A percentile compares a stretch with the other conserved stretches of the same genome.
Conservation (phyloP, 2,329 filamentous ascomycete genomes). For the Ophiostoma novo-ulmi region DNA sequence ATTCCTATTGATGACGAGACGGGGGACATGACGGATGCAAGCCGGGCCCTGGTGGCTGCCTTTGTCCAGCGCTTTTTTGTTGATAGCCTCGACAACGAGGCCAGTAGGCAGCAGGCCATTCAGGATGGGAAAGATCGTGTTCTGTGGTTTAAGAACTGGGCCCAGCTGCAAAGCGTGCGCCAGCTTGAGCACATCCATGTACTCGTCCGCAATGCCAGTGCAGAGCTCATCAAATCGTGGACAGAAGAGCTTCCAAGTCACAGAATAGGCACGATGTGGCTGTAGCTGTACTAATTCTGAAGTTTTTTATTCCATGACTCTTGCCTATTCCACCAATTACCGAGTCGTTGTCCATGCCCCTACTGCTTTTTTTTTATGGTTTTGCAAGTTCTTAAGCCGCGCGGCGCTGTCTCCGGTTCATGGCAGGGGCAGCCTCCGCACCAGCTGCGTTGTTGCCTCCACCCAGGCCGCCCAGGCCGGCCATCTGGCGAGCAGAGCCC, state of each 20-base stretch:
- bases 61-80: conserved; percentile 69
- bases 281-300: neutral
- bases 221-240: conserved; percentile 51
- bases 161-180: conserved; percentile 78
- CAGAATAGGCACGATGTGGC: neutral
- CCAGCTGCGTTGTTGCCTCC: conserved; percentile 33
- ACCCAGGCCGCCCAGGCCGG: conserved; percentile 42
- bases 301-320: neutral
- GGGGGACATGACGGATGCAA: conserved; percentile 66
- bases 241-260: conserved; percentile 42
- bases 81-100: conserved; percentile 43
- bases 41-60: conserved; percentile 56
- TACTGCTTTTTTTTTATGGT: neutral
- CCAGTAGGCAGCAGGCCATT: neutral
- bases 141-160: conserved; percentile 95
- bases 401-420: conserved; percentile 52
- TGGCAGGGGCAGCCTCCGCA: conserved; percentile 34
- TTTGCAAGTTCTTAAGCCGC: conserved; percentile 39
- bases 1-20: conserved; percentile 66
- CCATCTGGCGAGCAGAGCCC: conserved; percentile 51
- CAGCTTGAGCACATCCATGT: conserved; percentile 88
- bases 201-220: conserved; percentile 51
- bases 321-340: neutral
- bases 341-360: neutral
- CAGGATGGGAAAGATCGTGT: conserved; percentile 46